Base-by-base conservation (phyloP, 306 rosid species). In the Lathyrus oleraceus region DNA sequence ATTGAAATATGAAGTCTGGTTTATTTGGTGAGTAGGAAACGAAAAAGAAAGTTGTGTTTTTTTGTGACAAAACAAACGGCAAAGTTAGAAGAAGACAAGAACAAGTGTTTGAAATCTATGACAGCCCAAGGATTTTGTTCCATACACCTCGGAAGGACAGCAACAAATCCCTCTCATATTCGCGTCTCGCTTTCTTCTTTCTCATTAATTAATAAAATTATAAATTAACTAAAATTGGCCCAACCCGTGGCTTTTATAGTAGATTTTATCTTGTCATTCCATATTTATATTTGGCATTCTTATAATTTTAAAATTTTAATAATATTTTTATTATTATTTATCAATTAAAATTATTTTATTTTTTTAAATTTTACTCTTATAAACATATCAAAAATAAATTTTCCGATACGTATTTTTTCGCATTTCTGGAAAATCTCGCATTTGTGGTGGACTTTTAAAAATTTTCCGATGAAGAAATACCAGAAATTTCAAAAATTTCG, bases 111-210 rank as follows among this genome's bases (percentile, higher is more conserved):
- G 56, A 65, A 71, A 19, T n/a, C 14, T 8, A 56, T 10, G 78
- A 74, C 58, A 74, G 51, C 27, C 12, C 27, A 27, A 11, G 16
- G 61, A 38, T 64, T 70, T 70, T 64, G 43, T 75, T 70, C 78
- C 84, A 75, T 70, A 49, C 62, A 49, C 54, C 74, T 4, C 32
- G 81, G 81, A 75, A 72, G 65, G 60, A 66, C 69, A 62, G 74
- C 78, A 66, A 65, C 32, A 20, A 62, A 28, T 30, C 23, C 35
- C 5, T 30, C 38, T 5, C 53, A 11, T 27, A 3, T 30, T 54
- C 76, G 14, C 8, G 30, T 69, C 57, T 63, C 53, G 53, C 62
- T 73, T 38, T 69, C 79, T 35, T 30, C 61, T 68, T 59, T 45
- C 43, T 21, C 35, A 2, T 60, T 58, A 17, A 23, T 75, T 47